phyloP scores from a whole-genome alignment of 352 stramenopile genomes.

The Peronospora belbahrii region DNA sequence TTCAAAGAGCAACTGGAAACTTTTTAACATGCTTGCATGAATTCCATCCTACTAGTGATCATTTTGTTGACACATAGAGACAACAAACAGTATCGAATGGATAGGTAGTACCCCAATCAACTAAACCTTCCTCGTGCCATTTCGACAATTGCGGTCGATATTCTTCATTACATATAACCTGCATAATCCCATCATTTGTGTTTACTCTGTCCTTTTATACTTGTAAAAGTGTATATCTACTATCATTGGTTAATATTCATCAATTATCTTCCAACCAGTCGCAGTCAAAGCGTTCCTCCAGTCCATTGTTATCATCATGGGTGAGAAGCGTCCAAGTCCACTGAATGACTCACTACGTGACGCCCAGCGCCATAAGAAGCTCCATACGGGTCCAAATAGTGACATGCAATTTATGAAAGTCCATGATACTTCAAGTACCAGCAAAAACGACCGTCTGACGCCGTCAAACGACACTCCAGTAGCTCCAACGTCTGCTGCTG shows the following conservation, averaged over 20 bases:
- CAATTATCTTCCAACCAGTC: slow-evolving; percentile 25
- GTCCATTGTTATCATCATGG: slow-evolving; percentile 21
- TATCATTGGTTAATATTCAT: slow-evolving; percentile 23
- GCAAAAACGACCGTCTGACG: slow-evolving; percentile 1
- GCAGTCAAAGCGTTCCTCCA: background rate
- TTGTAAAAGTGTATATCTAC: too few relatives aligned
- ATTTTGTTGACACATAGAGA: too few relatives aligned
- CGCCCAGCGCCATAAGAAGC: slow-evolving; percentile 26
- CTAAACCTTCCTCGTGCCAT: too few relatives aligned
- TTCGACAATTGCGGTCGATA: too few relatives aligned
- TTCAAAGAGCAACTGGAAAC: too few relatives aligned
- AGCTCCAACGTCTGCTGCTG: slow-evolving; percentile 22
- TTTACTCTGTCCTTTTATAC: background rate
- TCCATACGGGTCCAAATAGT: slow-evolving; percentile 6
- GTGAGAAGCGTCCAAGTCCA: slow-evolving; percentile 43
- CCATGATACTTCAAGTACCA: background rate
- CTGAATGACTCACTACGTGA: slow-evolving; percentile 14
- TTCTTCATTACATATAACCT: too few relatives aligned
- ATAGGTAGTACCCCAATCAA: too few relatives aligned
- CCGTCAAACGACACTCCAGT: background rate
- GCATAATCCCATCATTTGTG: background rate
- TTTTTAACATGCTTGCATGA: too few relatives aligned
- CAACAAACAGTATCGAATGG: too few relatives aligned
- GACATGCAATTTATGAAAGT: slow-evolving; percentile 9
- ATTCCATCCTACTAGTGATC: too few relatives aligned